A percentile compares a stretch with the other conserved stretches of the same genome.
Conservation (phyloP, 208 protist species). For the Polymyxa betae region DNA sequence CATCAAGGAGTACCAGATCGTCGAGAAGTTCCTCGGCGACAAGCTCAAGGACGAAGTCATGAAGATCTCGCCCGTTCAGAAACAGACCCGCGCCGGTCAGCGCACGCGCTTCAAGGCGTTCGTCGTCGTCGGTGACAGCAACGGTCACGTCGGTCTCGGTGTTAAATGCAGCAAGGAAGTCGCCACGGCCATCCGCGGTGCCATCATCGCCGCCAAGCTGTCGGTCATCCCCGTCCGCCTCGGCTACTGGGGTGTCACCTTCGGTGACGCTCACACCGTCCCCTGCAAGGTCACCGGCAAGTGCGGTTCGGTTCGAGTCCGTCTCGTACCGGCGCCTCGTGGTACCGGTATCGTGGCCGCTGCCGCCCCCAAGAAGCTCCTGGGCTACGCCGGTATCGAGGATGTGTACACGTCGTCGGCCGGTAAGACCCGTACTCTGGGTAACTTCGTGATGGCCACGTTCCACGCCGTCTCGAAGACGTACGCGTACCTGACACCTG, state of each 20-base stretch:
- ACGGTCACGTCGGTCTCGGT: constrained; percentile 97
- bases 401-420: constrained; percentile 96
- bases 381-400: constrained; percentile 95
- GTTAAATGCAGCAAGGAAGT: constrained; percentile 98
- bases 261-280: constrained; percentile 98
- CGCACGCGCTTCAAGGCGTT: constrained; percentile 99
- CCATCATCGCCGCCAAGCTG: constrained; percentile 96
- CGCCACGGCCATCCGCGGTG: constrained; percentile 96
- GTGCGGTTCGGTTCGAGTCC: constrained; percentile 95
- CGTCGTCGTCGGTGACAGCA: constrained; percentile 96
- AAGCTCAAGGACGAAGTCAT: constrained; percentile 93
- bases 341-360: constrained; percentile 98
- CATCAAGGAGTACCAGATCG: constrained; percentile 99
- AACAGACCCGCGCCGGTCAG: constrained; percentile 99
- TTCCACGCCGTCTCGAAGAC: constrained; percentile 94
- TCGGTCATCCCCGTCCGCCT: constrained; percentile 94
- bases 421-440: constrained; percentile 95
- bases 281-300: constrained; percentile 97
- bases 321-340: constrained; percentile 97
- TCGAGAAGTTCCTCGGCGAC: constrained; percentile 92
- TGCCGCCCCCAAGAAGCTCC: constrained; percentile 94
- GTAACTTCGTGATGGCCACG: constrained; percentile 99
- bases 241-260: constrained; percentile 99
- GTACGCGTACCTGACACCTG: constrained; percentile 97
- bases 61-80: constrained; percentile 99